phyloP scores from a whole-genome alignment of 2,329 filamentous ascomycete species.

The Pseudogymnoascus sp. region DNA sequence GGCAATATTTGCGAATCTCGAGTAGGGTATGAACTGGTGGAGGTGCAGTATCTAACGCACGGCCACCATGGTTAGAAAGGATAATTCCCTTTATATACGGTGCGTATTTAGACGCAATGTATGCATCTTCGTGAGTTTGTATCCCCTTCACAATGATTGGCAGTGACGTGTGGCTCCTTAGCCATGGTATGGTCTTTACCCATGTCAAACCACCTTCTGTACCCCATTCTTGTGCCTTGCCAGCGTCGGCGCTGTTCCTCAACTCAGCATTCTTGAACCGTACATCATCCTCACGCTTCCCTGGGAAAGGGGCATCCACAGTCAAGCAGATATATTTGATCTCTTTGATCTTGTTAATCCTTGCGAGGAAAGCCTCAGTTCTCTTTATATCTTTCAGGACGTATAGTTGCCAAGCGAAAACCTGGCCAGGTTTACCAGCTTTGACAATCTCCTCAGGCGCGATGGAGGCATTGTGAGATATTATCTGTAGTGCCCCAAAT shows the following conservation, averaged over 20 bases:
- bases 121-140: constrained; percentile 55
- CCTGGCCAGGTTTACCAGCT: constrained; percentile 17
- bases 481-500: constrained; percentile 48
- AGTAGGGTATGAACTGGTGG: constrained; percentile 49
- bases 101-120: constrained; percentile 45
- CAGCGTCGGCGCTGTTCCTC: constrained; percentile 34
- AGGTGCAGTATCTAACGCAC: constrained; percentile 40
- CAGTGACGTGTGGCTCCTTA: constrained; percentile 33
- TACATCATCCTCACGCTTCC: constrained; percentile 39
- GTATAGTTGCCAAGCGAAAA: constrained; percentile 54
- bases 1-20: constrained; percentile 51
- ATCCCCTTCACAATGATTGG: constrained; percentile 58
- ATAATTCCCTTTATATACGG: constrained; percentile 53
- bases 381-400: constrained; percentile 48
- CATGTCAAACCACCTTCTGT: constrained; percentile 49
- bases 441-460: constrained; percentile 44
- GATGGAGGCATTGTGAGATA: constrained; percentile 56
- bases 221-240: constrained; percentile 37
- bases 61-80: constrained; percentile 58
- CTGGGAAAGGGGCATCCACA: constrained; percentile 44
- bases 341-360: constrained; percentile 39
- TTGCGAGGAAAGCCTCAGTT: constrained; percentile 41
- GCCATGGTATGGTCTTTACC: constrained; percentile 39
- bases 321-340: constrained; percentile 47
- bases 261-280: constrained; percentile 30